A percentile compares a stretch with the other conserved stretches of the same genome.
phyloP scores from a whole-genome alignment of 2,329 filamentous ascomycete genomes.

The Zymoseptoria tritici region DNA sequence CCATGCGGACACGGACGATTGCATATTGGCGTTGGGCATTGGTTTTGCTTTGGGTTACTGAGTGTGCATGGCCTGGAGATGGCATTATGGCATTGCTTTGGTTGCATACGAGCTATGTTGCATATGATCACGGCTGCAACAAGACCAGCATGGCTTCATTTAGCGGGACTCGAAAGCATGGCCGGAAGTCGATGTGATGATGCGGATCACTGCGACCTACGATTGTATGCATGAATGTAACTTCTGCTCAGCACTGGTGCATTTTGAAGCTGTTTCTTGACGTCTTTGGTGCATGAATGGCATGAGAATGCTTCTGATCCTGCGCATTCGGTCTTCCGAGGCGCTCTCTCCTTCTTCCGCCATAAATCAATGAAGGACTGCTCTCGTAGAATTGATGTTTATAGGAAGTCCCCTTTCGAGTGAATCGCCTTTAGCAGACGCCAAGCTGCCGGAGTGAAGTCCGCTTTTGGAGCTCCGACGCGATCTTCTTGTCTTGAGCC shows the following conservation, averaged over 20 bases:
- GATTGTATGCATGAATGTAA: neutral
- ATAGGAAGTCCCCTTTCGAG: neutral
- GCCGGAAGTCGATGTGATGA: neutral
- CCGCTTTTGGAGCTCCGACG: neutral
- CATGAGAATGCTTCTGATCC: neutral
- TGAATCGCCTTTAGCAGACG: too few species aligned
- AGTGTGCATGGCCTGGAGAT: neutral
- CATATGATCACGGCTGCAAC: neutral
- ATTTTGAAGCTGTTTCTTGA: neutral
- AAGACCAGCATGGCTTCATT: neutral
- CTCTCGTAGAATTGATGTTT: neutral
- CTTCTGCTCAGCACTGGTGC: neutral
- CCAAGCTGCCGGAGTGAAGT: neutral
- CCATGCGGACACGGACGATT: neutral
- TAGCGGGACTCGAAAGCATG: neutral
- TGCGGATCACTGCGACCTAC: neutral
- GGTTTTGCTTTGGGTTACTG: neutral
- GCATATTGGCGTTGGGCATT: neutral
- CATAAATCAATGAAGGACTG: neutral
- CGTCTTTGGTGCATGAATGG: neutral
- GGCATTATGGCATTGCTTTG: constrained; percentile 2
- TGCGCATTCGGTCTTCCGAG: neutral
- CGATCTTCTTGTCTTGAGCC: neutral
- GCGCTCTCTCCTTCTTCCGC: neutral
- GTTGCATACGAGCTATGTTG: constrained; percentile 1